These are phyloP conservation scores for Starmerella scarabaei DNA, from an alignment of 805 yeast species.

Conservation along the genomic window DNA sequence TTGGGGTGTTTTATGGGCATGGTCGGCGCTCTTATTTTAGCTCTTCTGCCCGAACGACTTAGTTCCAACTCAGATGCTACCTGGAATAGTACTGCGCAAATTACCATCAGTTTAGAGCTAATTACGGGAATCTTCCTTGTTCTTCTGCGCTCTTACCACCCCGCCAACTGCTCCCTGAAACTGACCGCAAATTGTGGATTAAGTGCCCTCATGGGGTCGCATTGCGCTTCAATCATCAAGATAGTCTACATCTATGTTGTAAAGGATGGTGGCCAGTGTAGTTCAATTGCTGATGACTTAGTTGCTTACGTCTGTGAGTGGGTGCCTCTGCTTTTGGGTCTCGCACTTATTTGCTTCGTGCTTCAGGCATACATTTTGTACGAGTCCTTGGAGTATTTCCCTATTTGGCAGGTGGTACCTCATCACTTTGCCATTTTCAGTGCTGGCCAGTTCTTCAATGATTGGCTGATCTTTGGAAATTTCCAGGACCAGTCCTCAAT, in stretches of 20 bases:
- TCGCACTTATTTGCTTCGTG: constrained; percentile 30
- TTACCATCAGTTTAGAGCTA: neutral
- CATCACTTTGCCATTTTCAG: constrained; percentile 40
- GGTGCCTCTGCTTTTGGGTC: neutral
- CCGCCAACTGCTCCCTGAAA: constrained; percentile 8
- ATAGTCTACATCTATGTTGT: constrained; percentile 27
- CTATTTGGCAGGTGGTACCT: constrained; percentile 38
- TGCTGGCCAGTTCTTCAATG: constrained; percentile 33
- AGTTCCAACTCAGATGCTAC: constrained; percentile 23
- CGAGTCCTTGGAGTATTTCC: constrained; percentile 31
- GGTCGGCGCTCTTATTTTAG: constrained; percentile 33
- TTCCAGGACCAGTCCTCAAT: constrained; percentile 25
- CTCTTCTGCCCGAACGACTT: neutral
- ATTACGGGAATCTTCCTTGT: neutral
- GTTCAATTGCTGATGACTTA: neutral
- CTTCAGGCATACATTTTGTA: constrained; percentile 32
- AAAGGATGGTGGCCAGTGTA: constrained; percentile 7
- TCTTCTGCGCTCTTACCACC: neutral
- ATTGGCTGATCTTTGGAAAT: constrained; percentile 33
- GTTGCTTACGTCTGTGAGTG: neutral
- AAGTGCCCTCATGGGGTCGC: constrained; percentile 35
- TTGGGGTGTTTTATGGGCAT: constrained; percentile 33
- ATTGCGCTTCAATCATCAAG: constrained; percentile 37
- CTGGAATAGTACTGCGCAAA: neutral
- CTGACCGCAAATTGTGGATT: constrained; percentile 9